These are phyloP conservation scores for Paramecium octaurelia DNA, from an alignment of 73 alveolate species.

Conservation along the genomic window DNA sequence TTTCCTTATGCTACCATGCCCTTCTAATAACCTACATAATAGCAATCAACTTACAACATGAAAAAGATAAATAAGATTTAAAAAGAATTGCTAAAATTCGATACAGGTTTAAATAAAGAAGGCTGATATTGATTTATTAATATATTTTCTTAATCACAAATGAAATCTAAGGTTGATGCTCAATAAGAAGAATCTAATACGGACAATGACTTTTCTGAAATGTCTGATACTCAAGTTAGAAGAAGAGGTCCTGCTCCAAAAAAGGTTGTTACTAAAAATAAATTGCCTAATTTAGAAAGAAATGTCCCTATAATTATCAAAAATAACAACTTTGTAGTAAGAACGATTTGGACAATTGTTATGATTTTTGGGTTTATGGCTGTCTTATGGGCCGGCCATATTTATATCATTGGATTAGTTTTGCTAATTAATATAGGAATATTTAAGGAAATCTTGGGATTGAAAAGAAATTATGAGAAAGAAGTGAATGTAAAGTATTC, in stretches of 20 bases:
- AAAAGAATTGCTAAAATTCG: neutral
- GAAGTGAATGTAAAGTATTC: conserved; percentile 79
- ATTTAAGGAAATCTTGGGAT: conserved; percentile 87
- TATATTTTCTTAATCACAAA: neutral
- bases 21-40: neutral
- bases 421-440: conserved; percentile 61
- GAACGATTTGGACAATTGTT: conserved; percentile 70
- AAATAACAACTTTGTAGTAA: neutral
- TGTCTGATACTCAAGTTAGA: conserved; percentile 22
- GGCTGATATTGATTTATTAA: neutral
- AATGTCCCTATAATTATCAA: conserved; percentile 13
- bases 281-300: conserved; percentile 11
- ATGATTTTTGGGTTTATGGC: conserved; percentile 79
- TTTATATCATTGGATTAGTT: conserved; percentile 66
- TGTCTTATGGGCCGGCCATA: conserved; percentile 85
- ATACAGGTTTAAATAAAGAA: neutral
- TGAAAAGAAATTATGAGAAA: conserved; percentile 85
- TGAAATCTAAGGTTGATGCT: neutral
- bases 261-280: neutral
- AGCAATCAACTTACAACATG: neutral
- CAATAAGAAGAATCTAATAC: conserved; percentile 17
- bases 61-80: neutral
- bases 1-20: conserved; percentile 7
- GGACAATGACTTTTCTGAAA: conserved; percentile 28
- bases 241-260: conserved; percentile 7